Conservation (phyloP, 805 yeast species). For the Nakazawaea ishiwadae region DNA sequence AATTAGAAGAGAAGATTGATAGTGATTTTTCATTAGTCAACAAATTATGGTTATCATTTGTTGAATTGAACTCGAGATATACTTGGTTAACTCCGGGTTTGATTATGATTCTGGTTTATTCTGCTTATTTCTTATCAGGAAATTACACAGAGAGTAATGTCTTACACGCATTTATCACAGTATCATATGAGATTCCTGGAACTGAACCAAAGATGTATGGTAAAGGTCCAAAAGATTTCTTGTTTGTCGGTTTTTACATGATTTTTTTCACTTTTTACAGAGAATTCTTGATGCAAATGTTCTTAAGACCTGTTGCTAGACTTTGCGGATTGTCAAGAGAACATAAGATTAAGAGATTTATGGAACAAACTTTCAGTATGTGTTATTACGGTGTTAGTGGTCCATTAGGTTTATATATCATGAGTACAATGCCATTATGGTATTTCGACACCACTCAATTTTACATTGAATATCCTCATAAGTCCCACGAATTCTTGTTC, state of each 20-base stretch:
- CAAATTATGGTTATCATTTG: conserved; percentile 53
- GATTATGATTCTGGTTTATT: conserved; percentile 35
- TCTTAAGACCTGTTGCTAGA: conserved; percentile 69
- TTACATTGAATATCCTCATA: conserved; percentile 81
- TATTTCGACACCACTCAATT: conserved; percentile 79
- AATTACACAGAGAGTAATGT: conserved; percentile 56
- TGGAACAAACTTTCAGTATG: conserved; percentile 89
- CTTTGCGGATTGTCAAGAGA: conserved; percentile 44
- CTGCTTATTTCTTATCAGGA: conserved; percentile 48
- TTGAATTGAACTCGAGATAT: conserved; percentile 53
- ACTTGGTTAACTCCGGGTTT: conserved; percentile 73
- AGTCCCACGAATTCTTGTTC: conserved; percentile 60
- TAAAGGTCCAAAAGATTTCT: conserved; percentile 81
- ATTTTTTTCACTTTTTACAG: conserved; percentile 85
- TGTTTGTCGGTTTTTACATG: conserved; percentile 76
- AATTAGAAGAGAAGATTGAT: conserved; percentile 25
- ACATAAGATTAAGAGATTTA: conserved; percentile 69
- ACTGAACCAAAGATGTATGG: conserved; percentile 63
- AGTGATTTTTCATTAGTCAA: conserved; percentile 49
- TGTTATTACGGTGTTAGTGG: conserved; percentile 77
- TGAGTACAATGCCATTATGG: conserved; percentile 85
- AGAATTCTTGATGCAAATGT: conserved; percentile 83
- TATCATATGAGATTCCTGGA: conserved; percentile 60
- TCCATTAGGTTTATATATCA: conserved; percentile 84
- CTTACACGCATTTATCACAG: conserved; percentile 55